phyloP scores from a whole-genome alignment of 1,284 basidiomycete species.

The Austroboletus rostrupii region DNA sequence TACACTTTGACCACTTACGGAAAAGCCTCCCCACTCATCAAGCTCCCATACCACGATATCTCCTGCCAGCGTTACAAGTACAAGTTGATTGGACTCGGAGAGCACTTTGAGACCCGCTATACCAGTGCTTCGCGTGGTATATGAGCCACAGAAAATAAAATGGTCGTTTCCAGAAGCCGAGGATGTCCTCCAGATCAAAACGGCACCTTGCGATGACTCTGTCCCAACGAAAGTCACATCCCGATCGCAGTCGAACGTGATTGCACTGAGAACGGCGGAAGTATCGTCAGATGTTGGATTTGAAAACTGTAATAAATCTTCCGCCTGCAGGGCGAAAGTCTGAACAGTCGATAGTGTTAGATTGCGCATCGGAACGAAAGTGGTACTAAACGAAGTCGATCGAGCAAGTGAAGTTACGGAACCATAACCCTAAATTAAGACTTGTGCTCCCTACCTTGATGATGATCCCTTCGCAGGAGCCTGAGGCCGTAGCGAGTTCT shows the following conservation, averaged over 20 bases:
- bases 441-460: not conserved
- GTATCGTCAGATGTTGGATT: constrained; percentile 27
- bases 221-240: constrained; percentile 57
- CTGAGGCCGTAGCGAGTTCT: constrained; percentile 6
- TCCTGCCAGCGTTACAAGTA: constrained; percentile 66
- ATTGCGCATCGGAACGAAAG: constrained; percentile 26
- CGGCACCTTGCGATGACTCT: constrained; percentile 56
- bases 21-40: constrained; percentile 45
- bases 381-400: not conserved
- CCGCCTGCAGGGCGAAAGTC: constrained; percentile 13
- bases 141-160: constrained; percentile 30
- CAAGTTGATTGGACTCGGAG: constrained; percentile 61
- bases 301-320: constrained; percentile 42
- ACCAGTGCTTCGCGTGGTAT: constrained; percentile 32
- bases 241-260: constrained; percentile 68
- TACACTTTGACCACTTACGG: constrained; percentile 31
- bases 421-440: constrained; percentile 28
- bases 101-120: constrained; percentile 63
- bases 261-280: constrained; percentile 38
- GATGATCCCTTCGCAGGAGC: constrained; percentile 13
- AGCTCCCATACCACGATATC: constrained; percentile 71
- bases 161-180: constrained; percentile 8
- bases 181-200: constrained; percentile 57
- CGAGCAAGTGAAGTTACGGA: not conserved
- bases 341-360: constrained; percentile 24